Percentiles rank a stretch among this genome's conserved stretches.
Conservation (phyloP, 2,329 filamentous ascomycete species). For the Ilyonectria mors-panacis region DNA sequence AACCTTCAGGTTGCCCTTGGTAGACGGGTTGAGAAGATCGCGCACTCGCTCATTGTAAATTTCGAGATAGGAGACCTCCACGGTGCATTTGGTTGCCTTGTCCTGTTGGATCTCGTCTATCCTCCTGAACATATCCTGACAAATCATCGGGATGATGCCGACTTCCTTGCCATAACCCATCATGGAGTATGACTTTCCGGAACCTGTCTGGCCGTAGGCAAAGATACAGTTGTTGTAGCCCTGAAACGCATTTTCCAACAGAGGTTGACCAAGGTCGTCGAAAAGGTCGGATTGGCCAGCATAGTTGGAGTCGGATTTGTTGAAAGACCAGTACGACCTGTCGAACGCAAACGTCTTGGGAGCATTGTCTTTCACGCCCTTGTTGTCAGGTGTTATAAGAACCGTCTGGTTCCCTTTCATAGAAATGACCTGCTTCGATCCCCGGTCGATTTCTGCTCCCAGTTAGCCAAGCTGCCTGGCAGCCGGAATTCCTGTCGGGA, state of each 20-base stretch:
- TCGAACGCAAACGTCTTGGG: constrained; percentile 96
- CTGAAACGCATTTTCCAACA: constrained; percentile 97
- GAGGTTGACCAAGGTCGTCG: constrained; percentile 86
- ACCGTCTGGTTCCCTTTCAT: constrained; percentile 96
- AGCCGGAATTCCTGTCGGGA: constrained; percentile 7
- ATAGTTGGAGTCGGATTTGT: constrained; percentile 84
- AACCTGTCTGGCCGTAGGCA: constrained; percentile 97
- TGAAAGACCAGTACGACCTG: constrained; percentile 98
- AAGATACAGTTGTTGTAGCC: constrained; percentile 99
- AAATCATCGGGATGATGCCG: constrained; percentile 97
- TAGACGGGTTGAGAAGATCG: constrained; percentile 94
- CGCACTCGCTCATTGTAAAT: constrained; percentile 99
- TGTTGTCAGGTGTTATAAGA: constrained; percentile 80
- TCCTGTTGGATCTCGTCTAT: constrained; percentile 81
- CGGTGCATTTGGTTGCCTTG: constrained; percentile 86
- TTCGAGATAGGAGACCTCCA: constrained; percentile 98
- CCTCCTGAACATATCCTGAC: constrained; percentile 95
- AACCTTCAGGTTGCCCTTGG: constrained; percentile 96
- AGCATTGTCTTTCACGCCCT: constrained; percentile 78
- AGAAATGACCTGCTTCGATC: constrained; percentile 95
- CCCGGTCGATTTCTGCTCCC: constrained; percentile 84
- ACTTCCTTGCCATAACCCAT: constrained; percentile 98
- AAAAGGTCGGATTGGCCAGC: constrained; percentile 93
- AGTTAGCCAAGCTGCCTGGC: constrained; percentile 37
- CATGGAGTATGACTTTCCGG: constrained; percentile 99